Base-by-base conservation (phyloP, 148 eudicot species). In the Vaccinium vitisidaea region DNA sequence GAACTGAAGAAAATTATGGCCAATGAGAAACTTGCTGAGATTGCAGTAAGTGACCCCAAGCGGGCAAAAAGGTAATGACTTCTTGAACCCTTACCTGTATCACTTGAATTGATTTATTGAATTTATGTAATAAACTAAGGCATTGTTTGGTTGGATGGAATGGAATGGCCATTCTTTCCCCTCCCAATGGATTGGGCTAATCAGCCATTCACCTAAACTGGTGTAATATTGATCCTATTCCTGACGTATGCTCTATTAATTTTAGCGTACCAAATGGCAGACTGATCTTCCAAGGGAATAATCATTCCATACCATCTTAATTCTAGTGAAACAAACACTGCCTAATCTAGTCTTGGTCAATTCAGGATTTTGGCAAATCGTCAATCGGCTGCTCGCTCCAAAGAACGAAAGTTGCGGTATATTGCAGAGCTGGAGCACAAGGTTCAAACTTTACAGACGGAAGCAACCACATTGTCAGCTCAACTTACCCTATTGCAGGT, bases 341-440 rank as follows among this genome's bases (percentile, higher is more conserved):
- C 71, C 74, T 69, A 30, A 69, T 69, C 6, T 16, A 69, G 16
- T 27, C 18, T 27, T 69, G 18, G 39, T 65, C 13, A 15, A 83
- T 80, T 52, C 67, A 96, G 99, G 92, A 96, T 96, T 80, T 90
- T 96, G 88, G 99, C 99, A 8, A 96, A 95, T 80, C 94, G 99
- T 39, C 99, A 94, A 63, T 96, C 99, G 2, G 99, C 99, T 86
- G 98, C 99, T 83, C 97, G 99, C 65, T 96, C 99, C 63, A 96
- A 96, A 86, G 99, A 96, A 83, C 82, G 98, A 50, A 96, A 94
- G 85, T 88, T 92, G 97, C 90, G 98, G 69, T 96, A 96, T 81
- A 96, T 93, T 78, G 90, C 97, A 6, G 99, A 96, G 87, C 82
- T 96, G 88, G 99, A 96, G 84, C 99, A 96, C 89, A 96, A 95